Base-by-base conservation (phyloP, 2,329 filamentous ascomycete species). In the Chaetomiaceae sp. region DNA sequence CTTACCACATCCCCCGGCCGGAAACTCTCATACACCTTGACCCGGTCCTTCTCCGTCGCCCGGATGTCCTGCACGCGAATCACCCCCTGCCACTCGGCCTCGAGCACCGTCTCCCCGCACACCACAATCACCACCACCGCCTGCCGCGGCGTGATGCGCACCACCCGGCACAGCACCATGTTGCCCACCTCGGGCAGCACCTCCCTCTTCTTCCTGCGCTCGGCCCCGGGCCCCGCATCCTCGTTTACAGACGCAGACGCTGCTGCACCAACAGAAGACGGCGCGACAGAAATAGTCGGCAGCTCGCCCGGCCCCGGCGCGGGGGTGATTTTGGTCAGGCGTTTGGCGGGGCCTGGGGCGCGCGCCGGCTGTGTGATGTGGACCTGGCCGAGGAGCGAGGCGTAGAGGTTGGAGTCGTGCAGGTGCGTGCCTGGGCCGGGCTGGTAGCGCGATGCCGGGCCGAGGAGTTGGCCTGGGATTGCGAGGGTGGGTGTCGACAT, bases 1-100 rank as follows among this genome's bases (percentile, higher is more conserved):
- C 89, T 75, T 45, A 99, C 88, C 58, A 97, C 83, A 72, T 99
- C 93, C 0, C 93, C 93, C 0, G 95, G 91, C 58, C 90, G 79
- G 66, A 97, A 97, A 63, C 86, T 88, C 67, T 96, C 90, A 59
- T 89, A 85, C 56, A 97, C 87, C 66, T 87, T 89, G 38, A 96
- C 89, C 60, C 89, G 88, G 66, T 97, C 93, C 72, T 96, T 96
- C 72, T 99, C 93, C 16, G 93, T 96, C 3, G 90, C 89, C 50
- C 93, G 79, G 30, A 99, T 89, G 65, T 99, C 93, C 71, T 97
- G 92, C 56, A 85, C 82, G 16, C 90, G 80, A 54, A 96, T 90
- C 55, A 95, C 73, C 4, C 87, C 90, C 69, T 89, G 86, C 79
- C 91, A 95, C 60, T 90, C 86, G 44, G 89, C 86, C 59, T 87